Conservation (phyloP, 768 basidiomycete species). For the Kwoniella dejecticola region DNA sequence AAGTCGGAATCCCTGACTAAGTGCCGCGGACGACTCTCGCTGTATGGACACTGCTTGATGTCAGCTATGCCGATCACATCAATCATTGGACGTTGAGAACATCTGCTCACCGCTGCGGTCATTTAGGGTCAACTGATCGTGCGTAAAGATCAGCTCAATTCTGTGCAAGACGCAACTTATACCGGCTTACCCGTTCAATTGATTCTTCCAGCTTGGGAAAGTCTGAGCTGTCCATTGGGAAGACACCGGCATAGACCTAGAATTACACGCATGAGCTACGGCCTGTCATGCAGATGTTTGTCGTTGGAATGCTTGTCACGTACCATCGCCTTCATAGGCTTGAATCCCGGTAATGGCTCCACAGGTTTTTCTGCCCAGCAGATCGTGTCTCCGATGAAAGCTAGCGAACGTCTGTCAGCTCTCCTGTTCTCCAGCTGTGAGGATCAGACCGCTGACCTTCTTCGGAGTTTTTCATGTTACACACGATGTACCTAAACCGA, state of each 20-base stretch:
- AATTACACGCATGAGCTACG: background rate
- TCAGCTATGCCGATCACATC: too few relatives aligned
- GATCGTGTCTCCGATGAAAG: constrained; percentile 84
- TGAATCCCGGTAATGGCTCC: constrained; percentile 85
- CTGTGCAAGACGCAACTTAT: background rate
- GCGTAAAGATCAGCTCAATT: constrained; percentile 15
- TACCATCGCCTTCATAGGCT: constrained; percentile 92
- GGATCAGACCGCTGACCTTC: constrained; percentile 65
- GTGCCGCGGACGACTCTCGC: constrained; percentile 86
- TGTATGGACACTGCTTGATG: constrained; percentile 83
- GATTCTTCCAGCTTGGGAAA: constrained; percentile 95
- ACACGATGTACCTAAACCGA: constrained; percentile 60
- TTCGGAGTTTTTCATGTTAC: constrained; percentile 96
- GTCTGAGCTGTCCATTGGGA: constrained; percentile 86
- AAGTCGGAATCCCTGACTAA: constrained; percentile 91
- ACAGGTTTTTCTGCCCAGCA: constrained; percentile 72
- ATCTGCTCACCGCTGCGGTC: constrained; percentile 51
- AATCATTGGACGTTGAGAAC: background rate
- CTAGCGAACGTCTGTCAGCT: background rate
- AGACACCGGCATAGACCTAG: constrained; percentile 91
- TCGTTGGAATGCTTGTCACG: constrained; percentile 4
- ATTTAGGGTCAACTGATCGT: constrained; percentile 50
- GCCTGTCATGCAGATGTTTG: constrained; percentile 8
- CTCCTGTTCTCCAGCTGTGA: background rate
- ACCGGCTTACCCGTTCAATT: constrained; percentile 73